A percentile compares a stretch with the other conserved stretches of the same genome.
phyloP scores from a whole-genome alignment of 805 yeast genomes.

The Spathaspora passalidarum region DNA sequence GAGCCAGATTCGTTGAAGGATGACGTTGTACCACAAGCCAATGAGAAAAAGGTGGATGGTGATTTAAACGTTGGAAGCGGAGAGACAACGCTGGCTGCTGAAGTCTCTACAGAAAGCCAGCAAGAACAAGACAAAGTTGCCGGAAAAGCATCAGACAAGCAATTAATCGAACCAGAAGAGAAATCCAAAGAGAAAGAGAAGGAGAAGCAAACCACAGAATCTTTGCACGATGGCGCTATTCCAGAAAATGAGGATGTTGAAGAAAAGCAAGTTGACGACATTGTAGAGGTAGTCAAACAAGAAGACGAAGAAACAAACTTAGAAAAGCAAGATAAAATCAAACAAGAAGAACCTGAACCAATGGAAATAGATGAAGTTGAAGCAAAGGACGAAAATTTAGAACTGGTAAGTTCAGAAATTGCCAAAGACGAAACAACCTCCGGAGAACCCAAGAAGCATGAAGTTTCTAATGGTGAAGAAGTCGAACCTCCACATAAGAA shows the following conservation, averaged over 20 bases:
- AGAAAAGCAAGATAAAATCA: neutral
- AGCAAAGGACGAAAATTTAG: neutral
- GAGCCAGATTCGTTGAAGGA: neutral
- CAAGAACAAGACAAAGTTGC: neutral
- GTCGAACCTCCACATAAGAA: slow-evolving; percentile 9
- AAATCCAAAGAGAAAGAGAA: too few species aligned
- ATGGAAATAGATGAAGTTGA: neutral
- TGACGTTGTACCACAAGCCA: neutral
- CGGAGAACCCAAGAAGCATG: neutral
- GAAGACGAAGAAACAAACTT: neutral
- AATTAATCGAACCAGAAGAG: neutral
- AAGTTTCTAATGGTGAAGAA: neutral
- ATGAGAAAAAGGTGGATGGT: neutral
- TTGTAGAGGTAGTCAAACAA: neutral
- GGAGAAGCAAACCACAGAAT: neutral
- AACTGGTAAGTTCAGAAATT: neutral
- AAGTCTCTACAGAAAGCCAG: neutral
- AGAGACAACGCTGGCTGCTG: neutral
- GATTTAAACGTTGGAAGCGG: neutral
- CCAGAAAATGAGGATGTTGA: neutral
- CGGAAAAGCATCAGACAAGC: neutral
- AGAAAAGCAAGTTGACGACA: neutral
- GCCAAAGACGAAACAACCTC: neutral
- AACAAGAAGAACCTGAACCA: neutral
- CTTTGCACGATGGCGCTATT: neutral